A percentile compares a stretch with the other conserved stretches of the same genome.
Conservation (phyloP, 148 eudicot species). For the Polygonum aviculare region DNA sequence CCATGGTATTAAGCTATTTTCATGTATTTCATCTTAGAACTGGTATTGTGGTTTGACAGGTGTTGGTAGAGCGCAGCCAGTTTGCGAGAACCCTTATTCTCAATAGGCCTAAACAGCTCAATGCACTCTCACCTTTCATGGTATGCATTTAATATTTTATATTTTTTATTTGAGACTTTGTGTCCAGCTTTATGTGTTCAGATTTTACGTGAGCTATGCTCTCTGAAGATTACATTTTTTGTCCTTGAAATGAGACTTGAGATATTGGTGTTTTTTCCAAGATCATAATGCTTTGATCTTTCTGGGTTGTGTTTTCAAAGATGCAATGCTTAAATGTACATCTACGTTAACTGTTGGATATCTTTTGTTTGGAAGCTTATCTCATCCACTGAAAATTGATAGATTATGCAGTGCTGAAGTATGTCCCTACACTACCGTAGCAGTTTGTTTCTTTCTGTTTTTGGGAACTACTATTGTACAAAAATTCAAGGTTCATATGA, state of each 20-base stretch:
- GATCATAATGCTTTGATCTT: background rate
- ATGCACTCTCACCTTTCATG: constrained; percentile 73
- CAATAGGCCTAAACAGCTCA: constrained; percentile 87
- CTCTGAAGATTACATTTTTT: no score
- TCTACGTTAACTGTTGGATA: background rate
- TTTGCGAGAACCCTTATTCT: constrained; percentile 34
- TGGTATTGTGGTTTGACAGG: constrained; percentile 37
- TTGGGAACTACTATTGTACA: background rate
- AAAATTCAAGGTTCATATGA: background rate
- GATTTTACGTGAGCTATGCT: background rate
- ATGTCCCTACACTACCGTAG: background rate
- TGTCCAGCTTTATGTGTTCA: background rate
- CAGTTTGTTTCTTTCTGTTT: background rate
- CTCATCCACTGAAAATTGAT: background rate
- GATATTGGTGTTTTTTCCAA: no score
- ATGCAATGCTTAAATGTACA: background rate
- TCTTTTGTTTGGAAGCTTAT: background rate
- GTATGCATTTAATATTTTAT: constrained; percentile 26
- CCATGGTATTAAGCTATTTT: background rate
- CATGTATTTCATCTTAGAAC: background rate
- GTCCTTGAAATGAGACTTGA: no score
- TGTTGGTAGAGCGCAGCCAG: constrained; percentile 49
- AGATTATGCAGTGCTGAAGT: background rate
- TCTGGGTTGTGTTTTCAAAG: background rate
- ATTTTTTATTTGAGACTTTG: background rate